These are phyloP conservation scores for Auxenochlorella protothecoides DNA, from an alignment of 139 green algal genomes.

Conservation along the genomic window DNA sequence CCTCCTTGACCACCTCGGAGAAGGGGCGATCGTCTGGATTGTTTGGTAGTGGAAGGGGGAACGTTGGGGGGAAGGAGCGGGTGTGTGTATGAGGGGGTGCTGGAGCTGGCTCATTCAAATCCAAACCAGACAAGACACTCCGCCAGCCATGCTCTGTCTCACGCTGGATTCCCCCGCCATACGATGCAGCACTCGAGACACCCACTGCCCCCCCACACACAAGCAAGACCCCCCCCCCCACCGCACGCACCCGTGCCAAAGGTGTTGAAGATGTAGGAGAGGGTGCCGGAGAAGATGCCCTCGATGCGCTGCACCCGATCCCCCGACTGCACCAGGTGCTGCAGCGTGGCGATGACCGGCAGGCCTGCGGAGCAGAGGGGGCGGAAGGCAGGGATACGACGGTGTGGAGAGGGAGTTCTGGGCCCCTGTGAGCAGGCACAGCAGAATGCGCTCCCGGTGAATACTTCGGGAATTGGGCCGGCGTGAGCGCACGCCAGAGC, in stretches of 20 bases:
- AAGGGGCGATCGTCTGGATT: constrained; percentile 44
- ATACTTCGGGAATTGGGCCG: no score
- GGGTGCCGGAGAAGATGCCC: constrained; percentile 90
- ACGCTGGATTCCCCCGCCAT: no score
- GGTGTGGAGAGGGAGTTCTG: background rate
- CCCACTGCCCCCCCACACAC: no score
- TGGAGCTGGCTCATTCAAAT: no score
- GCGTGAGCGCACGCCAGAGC: no score
- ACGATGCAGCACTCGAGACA: background rate
- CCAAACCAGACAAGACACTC: no score
- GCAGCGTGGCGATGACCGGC: constrained; percentile 88
- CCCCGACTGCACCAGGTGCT: constrained; percentile 79
- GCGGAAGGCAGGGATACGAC: constrained; percentile 5
- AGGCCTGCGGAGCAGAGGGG: constrained; percentile 83
- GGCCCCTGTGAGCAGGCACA: no score
- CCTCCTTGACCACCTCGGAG: constrained; percentile 69
- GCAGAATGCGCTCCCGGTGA: no score
- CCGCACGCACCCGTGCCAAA: constrained; percentile 28
- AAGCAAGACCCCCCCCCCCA: no score
- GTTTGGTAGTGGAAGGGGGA: background rate
- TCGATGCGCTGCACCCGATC: constrained; percentile 77
- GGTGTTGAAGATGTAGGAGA: constrained; percentile 98
- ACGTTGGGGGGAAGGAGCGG: background rate
- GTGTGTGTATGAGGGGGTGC: no score
- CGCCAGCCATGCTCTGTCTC: background rate